Percentiles rank a stretch among this genome's conserved stretches.
Evolutionary conservation across 2,329 filamentous ascomycete genomes (phyloP).

Genomic region (Aspergillus hiratsukae): DNA sequence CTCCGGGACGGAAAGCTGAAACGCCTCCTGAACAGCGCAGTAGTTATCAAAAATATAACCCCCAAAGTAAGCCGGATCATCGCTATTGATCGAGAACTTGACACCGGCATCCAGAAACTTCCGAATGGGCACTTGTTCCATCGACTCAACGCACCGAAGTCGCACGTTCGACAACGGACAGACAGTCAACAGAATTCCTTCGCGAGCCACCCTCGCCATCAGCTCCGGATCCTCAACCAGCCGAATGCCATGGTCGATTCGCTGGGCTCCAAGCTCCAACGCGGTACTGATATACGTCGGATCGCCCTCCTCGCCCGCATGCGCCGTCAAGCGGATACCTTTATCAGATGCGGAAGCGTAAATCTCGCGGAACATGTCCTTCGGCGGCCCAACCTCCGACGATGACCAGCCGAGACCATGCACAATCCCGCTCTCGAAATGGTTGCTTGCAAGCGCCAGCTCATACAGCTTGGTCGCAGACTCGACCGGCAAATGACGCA

Average conservation of each 20-base stretch:
- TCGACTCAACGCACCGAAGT: constrained; percentile 51
- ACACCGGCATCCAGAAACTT: constrained; percentile 61
- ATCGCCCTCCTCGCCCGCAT: constrained; percentile 72
- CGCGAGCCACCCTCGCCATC: constrained; percentile 53
- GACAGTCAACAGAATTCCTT: constrained; percentile 61
- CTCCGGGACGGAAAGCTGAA: constrained; percentile 58
- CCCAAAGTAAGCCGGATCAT: constrained; percentile 72
- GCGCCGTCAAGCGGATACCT: constrained; percentile 62
- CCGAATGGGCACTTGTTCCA: constrained; percentile 58
- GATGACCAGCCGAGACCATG: constrained; percentile 65
- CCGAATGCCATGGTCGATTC: constrained; percentile 72
- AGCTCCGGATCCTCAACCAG: constrained; percentile 58
- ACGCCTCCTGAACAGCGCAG: constrained; percentile 69
- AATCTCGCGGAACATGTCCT: constrained; percentile 57
- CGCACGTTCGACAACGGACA: constrained; percentile 71
- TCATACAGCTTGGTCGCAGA: constrained; percentile 47
- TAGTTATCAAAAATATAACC: constrained; percentile 73
- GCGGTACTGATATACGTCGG: constrained; percentile 61
- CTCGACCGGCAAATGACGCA: constrained; percentile 62
- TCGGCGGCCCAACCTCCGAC: constrained; percentile 54
- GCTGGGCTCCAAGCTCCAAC: constrained; percentile 58
- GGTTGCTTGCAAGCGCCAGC: constrained; percentile 35
- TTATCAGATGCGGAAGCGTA: constrained; percentile 52
- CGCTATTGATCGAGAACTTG: constrained; percentile 67
- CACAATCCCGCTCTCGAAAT: constrained; percentile 50